These are phyloP conservation scores for Apiotrichum laibachii DNA, from an alignment of 1,284 basidiomycete genomes.

Conservation along the genomic window DNA sequence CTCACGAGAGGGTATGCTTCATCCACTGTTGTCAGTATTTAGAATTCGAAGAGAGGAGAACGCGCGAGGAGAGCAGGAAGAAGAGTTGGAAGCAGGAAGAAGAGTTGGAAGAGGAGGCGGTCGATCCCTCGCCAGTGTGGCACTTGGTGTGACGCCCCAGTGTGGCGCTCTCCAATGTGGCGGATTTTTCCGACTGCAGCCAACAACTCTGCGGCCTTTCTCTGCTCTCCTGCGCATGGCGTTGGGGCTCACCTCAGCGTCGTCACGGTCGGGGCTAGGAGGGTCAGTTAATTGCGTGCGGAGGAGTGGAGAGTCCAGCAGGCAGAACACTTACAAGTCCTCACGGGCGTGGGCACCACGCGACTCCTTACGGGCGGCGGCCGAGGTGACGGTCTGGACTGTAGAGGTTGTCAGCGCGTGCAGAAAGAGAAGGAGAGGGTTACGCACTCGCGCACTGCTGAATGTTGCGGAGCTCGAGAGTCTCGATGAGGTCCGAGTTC, in stretches of 20 bases:
- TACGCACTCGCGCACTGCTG: no score
- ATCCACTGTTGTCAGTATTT: constrained; percentile 64
- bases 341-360: constrained; percentile 95
- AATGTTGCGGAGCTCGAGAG: constrained; percentile 93
- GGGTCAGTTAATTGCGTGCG: no score
- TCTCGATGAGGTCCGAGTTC: constrained; percentile 98
- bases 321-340: no score
- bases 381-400: constrained; percentile 91
- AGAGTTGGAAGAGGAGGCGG: no score
- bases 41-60: background rate
- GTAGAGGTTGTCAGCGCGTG: no score
- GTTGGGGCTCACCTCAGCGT: constrained; percentile 54
- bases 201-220: no score
- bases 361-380: constrained; percentile 93
- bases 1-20: constrained; percentile 87
- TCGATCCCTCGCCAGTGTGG: no score
- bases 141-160: no score
- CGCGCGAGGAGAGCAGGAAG: no score
- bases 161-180: background rate
- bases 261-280: constrained; percentile 66
- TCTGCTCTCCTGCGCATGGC: background rate
- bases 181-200: background rate
- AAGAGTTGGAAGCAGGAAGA: background rate
- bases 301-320: no score
- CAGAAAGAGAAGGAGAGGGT: no score